A percentile compares a stretch with the other conserved stretches of the same genome.
phyloP scores from a whole-genome alignment of 331 rosid species.

The Malus hybrid region DNA sequence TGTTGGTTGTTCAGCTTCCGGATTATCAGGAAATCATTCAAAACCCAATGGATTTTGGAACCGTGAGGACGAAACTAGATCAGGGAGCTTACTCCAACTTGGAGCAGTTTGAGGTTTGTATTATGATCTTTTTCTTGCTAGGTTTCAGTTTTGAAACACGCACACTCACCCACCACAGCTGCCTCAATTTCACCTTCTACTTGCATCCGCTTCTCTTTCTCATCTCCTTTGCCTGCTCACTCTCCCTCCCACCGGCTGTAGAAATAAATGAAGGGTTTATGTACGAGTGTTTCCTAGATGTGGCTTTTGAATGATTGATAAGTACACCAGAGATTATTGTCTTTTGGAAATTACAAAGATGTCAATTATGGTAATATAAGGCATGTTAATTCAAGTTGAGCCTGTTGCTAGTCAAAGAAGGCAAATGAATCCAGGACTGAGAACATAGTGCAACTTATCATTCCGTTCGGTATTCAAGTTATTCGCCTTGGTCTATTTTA shows the following conservation, averaged over 20 bases:
- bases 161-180: neutral
- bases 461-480: neutral
- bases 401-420: neutral
- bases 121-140: neutral
- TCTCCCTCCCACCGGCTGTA: neutral
- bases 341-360: neutral
- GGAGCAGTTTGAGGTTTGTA: conserved; percentile 81
- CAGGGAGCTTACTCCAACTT: conserved; percentile 50
- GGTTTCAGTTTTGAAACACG: neutral
- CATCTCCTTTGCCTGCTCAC: neutral
- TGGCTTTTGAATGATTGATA: neutral
- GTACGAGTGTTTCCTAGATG: neutral
- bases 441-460: neutral
- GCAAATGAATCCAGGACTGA: neutral
- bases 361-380: neutral
- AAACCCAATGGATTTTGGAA: conserved; percentile 87
- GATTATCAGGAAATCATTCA: conserved; percentile 76
- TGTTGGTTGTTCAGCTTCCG: conserved; percentile 59
- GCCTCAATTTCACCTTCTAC: neutral
- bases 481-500: neutral
- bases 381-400: neutral
- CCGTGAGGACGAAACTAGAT: conserved; percentile 68
- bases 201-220: neutral
- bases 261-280: neutral
- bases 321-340: neutral